A percentile compares a stretch with the other conserved stretches of the same genome.
These are phyloP conservation scores for Botryobasidium botryosum DNA, from an alignment of 768 basidiomycete species.

Conservation along the genomic window DNA sequence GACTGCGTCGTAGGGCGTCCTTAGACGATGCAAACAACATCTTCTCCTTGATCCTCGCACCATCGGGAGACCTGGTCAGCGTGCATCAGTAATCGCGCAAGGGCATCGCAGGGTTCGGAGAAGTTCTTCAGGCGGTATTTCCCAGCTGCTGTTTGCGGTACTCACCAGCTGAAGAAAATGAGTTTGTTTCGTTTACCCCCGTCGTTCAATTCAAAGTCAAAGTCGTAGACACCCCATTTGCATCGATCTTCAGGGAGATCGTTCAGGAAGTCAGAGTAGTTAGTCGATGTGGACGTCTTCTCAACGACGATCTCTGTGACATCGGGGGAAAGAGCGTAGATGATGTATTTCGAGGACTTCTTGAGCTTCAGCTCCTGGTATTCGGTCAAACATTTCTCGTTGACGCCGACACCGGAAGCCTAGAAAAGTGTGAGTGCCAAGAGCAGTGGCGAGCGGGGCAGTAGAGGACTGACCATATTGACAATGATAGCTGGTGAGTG, in stretches of 20 bases:
- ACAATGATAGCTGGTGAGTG: too few relatives aligned
- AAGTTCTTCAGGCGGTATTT: neutral
- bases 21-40: conserved; percentile 86
- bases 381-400: conserved; percentile 35
- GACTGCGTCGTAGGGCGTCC: conserved; percentile 51
- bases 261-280: conserved; percentile 56
- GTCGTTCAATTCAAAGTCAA: conserved; percentile 58
- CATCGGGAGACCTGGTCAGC: conserved; percentile 61
- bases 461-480: too few relatives aligned
- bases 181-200: conserved; percentile 78
- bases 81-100: too few relatives aligned
- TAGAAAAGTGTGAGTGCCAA: too few relatives aligned
- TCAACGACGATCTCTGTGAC: conserved; percentile 62
- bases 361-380: conserved; percentile 61
- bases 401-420: conserved; percentile 52
- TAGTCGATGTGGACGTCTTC: conserved; percentile 34
- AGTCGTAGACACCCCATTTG: conserved; percentile 87
- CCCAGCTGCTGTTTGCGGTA: conserved; percentile 11
- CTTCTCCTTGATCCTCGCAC: conserved; percentile 73
- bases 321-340: conserved; percentile 46
- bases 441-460: too few relatives aligned
- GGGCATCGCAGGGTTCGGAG: neutral
- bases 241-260: conserved; percentile 61
- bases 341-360: conserved; percentile 68
- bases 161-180: conserved; percentile 70